Percentiles rank a stretch among this genome's conserved stretches.
These are phyloP conservation scores for Cornus kousa DNA, from an alignment of 148 eudicot genomes.

Conservation along the genomic window DNA sequence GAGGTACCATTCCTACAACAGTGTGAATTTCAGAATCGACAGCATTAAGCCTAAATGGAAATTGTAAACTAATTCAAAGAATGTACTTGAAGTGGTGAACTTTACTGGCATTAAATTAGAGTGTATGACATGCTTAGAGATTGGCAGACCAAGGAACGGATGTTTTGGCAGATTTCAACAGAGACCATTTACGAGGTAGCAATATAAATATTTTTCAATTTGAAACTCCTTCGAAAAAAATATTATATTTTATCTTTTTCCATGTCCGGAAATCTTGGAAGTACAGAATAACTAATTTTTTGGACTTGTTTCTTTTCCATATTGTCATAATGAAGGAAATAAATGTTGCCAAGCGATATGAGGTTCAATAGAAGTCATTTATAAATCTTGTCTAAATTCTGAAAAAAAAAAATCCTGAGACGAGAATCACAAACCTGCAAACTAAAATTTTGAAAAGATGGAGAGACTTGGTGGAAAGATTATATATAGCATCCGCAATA, in stretches of 20 bases:
- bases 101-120: not conserved
- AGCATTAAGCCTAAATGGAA: not conserved
- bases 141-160: not conserved
- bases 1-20: conserved; percentile 43
- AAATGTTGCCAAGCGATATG: not conserved
- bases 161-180: not conserved
- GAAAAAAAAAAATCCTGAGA: not conserved
- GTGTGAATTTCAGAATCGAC: conserved; percentile 4
- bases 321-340: not conserved
- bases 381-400: not conserved
- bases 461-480: conserved; percentile 87
- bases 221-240: not conserved
- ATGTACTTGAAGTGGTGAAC: not conserved
- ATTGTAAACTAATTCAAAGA: not conserved
- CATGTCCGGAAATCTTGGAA: not conserved
- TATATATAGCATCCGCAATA: conserved; percentile 65
- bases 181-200: not conserved
- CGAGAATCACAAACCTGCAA: conserved; percentile 49
- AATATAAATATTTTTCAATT: not conserved
- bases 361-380: not conserved
- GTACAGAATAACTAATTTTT: not conserved
- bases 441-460: conserved; percentile 61
- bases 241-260: not conserved
- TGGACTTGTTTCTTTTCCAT: not conserved
- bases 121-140: not conserved